These are phyloP conservation scores for Piper betle DNA, from an alignment of 164 flowering plant genomes.

Conservation along the genomic window DNA sequence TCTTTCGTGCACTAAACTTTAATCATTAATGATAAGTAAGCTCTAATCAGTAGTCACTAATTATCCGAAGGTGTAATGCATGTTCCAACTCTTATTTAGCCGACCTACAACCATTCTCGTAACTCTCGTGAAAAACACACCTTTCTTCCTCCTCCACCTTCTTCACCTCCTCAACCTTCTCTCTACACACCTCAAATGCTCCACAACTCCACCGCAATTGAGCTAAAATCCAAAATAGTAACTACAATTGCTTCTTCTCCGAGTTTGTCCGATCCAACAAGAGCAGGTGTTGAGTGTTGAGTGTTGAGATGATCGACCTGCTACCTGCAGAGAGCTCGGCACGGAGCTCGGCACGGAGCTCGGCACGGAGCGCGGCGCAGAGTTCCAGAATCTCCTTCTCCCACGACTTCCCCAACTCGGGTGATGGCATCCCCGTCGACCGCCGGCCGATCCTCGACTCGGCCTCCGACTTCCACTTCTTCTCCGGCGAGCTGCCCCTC, in stretches of 20 bases:
- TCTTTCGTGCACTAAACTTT: too few species aligned
- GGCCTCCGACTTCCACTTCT: constrained; percentile 50
- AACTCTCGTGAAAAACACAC: not conserved
- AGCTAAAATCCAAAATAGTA: too few species aligned
- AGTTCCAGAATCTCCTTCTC: constrained; percentile 85
- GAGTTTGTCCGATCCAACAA: not conserved
- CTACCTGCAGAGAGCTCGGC: constrained; percentile 1
- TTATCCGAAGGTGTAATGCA: too few species aligned
- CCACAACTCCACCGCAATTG: too few species aligned
- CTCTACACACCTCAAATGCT: not conserved
- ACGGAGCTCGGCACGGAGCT: too few species aligned
- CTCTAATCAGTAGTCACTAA: too few species aligned
- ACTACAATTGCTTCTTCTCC: too few species aligned
- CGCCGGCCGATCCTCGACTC: constrained; percentile 22
- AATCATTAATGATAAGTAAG: too few species aligned
- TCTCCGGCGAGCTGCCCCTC: constrained; percentile 17
- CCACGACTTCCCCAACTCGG: constrained; percentile 38
- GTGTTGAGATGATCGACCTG: not conserved
- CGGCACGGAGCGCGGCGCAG: constrained; percentile 4
- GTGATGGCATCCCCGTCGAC: constrained; percentile 11
- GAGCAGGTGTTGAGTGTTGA: too few species aligned
- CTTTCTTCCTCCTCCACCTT: not conserved
- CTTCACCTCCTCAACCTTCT: not conserved
- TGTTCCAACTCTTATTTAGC: not conserved
- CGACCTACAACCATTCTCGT: not conserved